phyloP scores from a whole-genome alignment of 208 protist genomes.

The Novymonas esmeraldas region DNA sequence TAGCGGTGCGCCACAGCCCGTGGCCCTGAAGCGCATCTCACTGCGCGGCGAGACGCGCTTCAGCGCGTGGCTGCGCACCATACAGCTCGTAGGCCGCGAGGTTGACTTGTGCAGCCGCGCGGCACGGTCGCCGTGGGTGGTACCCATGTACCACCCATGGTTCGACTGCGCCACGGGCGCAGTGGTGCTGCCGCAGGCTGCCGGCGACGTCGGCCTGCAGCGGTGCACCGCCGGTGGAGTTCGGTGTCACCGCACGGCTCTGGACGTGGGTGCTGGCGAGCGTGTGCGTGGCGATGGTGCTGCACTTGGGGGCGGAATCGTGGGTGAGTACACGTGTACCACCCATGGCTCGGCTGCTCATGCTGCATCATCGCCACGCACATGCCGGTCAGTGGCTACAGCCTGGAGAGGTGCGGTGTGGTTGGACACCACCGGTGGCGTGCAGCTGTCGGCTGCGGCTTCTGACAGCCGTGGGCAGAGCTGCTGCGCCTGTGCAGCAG shows the following conservation, averaged over 20 bases:
- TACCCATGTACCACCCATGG: conserved; percentile 12
- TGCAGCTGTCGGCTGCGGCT: conserved; percentile 10
- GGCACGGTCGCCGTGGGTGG: background rate
- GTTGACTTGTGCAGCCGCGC: conserved; percentile 7
- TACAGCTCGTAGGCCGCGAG: background rate
- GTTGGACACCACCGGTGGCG: too few species aligned
- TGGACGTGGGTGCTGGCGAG: too few species aligned
- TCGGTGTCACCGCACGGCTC: too few species aligned
- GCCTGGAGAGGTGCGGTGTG: too few species aligned
- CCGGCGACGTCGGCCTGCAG: conserved; percentile 11
- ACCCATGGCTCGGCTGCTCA: too few species aligned
- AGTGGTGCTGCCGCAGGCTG: conserved; percentile 15
- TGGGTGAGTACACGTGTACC: too few species aligned
- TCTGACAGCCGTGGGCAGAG: conserved; percentile 14
- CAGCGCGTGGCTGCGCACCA: background rate
- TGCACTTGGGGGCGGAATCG: too few species aligned
- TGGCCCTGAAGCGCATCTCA: conserved; percentile 11
- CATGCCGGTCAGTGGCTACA: too few species aligned
- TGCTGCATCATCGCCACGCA: too few species aligned
- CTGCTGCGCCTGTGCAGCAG: background rate
- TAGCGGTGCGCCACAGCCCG: background rate
- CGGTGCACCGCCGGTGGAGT: conserved; percentile 9
- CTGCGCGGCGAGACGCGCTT: background rate
- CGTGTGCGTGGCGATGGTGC: too few species aligned
- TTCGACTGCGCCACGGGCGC: conserved; percentile 2